Conservation (phyloP, 305 asterid species). For the Solanum chacoense region DNA sequence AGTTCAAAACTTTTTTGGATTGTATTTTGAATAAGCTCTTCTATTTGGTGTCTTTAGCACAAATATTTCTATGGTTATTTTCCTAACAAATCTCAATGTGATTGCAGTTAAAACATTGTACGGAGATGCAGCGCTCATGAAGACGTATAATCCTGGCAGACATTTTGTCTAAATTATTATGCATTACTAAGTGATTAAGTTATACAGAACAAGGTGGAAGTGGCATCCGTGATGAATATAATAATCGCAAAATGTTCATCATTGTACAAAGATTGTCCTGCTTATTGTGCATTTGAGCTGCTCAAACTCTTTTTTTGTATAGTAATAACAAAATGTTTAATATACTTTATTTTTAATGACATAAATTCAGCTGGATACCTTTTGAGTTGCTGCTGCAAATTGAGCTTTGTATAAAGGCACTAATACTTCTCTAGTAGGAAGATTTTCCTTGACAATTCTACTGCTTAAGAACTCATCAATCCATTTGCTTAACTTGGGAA, state of each 20-base stretch:
- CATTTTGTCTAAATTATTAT: background rate
- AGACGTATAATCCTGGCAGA: background rate
- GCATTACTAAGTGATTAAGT: background rate
- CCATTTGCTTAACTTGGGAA: conserved; percentile 15
- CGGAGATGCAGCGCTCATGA: background rate
- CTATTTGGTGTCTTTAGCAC: background rate
- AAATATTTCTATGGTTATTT: background rate
- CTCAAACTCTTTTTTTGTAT: background rate
- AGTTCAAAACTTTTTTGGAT: background rate
- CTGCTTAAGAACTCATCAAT: background rate
- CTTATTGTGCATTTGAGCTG: background rate
- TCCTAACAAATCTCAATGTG: background rate
- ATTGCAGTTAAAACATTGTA: background rate
- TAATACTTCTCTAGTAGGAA: conserved; percentile 6
- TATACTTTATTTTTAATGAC: background rate
- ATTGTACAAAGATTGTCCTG: background rate
- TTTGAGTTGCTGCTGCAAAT: background rate
- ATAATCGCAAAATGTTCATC: background rate
- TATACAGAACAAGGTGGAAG: background rate
- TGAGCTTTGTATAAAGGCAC: background rate
- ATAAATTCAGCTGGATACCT: background rate
- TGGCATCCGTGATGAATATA: background rate
- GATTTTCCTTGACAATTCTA: background rate
- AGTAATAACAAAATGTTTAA: background rate
- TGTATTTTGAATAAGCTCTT: background rate